A percentile compares a stretch with the other conserved stretches of the same genome.
Conservation (phyloP, 805 yeast genomes). For the Candida pseudofarinosa region DNA sequence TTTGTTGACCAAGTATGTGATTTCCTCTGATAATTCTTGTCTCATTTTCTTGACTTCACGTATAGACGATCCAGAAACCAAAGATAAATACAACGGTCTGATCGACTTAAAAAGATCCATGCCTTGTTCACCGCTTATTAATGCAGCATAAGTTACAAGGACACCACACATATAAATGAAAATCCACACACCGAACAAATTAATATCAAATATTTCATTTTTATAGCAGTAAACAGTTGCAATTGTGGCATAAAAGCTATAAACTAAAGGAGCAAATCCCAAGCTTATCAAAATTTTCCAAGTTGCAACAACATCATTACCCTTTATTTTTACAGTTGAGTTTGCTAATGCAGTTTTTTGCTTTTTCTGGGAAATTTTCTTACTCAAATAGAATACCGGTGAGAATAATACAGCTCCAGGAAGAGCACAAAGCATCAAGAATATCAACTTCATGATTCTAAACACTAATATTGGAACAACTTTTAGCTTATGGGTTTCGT, state of each 20-base stretch:
- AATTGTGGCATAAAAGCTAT: slow-evolving; percentile 70
- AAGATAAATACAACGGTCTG: slow-evolving; percentile 70
- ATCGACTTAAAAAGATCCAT: slow-evolving; percentile 81
- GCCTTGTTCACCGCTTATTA: slow-evolving; percentile 89
- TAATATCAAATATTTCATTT: slow-evolving; percentile 8
- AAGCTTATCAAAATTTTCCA: slow-evolving; percentile 92
- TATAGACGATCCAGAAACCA: slow-evolving; percentile 55
- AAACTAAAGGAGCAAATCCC: slow-evolving; percentile 84
- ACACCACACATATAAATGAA: slow-evolving; percentile 58
- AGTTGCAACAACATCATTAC: slow-evolving; percentile 92
- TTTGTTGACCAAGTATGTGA: slow-evolving; percentile 74
- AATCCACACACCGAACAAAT: slow-evolving; percentile 42
- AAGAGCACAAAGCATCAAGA: slow-evolving; percentile 60
- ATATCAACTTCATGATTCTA: slow-evolving; percentile 53
- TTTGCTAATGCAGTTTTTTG: slow-evolving; percentile 76
- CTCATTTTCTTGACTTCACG: slow-evolving; percentile 59
- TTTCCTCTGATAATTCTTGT: slow-evolving; percentile 58
- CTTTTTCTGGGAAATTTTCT: slow-evolving; percentile 66
- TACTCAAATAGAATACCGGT: slow-evolving; percentile 82
- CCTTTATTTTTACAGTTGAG: slow-evolving; percentile 86
- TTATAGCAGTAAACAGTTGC: slow-evolving; percentile 39
- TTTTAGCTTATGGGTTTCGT: slow-evolving; percentile 45
- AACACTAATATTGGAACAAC: slow-evolving; percentile 50
- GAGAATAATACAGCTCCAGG: slow-evolving; percentile 89
- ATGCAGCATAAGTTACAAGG: slow-evolving; percentile 80